Evolutionary conservation across 2,329 filamentous ascomycete genomes (phyloP), one percentile per base, ranked within the genome.

Genomic region (Neonectria neomacrospora): DNA sequence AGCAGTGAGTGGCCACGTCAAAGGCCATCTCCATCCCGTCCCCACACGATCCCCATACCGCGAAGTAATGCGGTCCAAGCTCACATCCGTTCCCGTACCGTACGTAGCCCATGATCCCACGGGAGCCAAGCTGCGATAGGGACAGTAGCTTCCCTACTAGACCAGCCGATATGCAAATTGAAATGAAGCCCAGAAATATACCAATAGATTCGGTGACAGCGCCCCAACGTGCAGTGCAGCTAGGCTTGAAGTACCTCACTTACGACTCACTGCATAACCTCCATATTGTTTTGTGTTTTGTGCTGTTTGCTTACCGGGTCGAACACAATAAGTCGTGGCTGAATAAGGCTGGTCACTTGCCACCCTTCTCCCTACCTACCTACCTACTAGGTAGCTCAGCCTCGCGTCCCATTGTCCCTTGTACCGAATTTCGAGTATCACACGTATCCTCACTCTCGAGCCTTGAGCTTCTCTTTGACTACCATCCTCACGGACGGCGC

Each of bases 81-180:
- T 57, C 45, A 34, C 22, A 59, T 22, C 28, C 51, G 37, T 42
- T 42, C 34, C 51, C 34, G 34, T n/a, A n/a, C 34, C 14, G 34
- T 37, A 54, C 14, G 34, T 37, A 54, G 22, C 37, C 51, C 14
- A 28, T 18, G 32, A 41, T 42, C 52, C 37, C 23, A 50, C n/a
- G n/a, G 26, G n/a, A 42, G 18, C 52, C 23, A 44, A 34, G 39
- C 52, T 41, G 45, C 53, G 32, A 9, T 20, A 55, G 26, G 14
- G 42, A 56, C 34, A 23, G 37, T 47, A 23, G 54, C 20, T 26
- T 51, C 45, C 60, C 52, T 57, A 57, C 16, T 70, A 56, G 58
- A 57, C 16, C 68, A 56, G 58, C 58, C 61, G 55, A 71, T 65
- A 71, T 71, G 69, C 69, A 68, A 26, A 54, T 55, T 67, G 60